Evolutionary conservation across 2,329 filamentous ascomycete species (phyloP).

Genomic region (Byssochlamys sp.): DNA sequence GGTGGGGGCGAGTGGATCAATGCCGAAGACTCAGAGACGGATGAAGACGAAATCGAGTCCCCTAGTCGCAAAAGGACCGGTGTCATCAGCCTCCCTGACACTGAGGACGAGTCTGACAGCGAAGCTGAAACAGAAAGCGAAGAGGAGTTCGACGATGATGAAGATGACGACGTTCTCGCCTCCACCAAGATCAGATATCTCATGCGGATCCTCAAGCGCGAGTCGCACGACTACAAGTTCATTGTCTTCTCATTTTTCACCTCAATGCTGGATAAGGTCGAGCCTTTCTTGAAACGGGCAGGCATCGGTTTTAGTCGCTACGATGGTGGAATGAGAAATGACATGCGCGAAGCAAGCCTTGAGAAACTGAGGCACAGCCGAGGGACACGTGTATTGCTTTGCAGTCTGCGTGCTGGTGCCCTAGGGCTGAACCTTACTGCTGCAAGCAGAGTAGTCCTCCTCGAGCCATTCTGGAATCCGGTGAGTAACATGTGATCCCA

Average conservation of each 20-base stretch:
- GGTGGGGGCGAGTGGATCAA: conserved; percentile 72
- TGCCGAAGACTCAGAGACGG: conserved; percentile 57
- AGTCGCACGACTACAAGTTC: conserved; percentile 78
- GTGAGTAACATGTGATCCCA: conserved; percentile 37
- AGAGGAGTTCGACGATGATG: conserved; percentile 31
- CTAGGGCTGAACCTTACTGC: conserved; percentile 90
- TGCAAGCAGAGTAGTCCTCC: conserved; percentile 81
- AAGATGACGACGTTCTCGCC: conserved; percentile 36
- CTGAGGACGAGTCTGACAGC: conserved; percentile 33
- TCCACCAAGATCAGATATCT: conserved; percentile 91
- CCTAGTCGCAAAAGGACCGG: conserved; percentile 11
- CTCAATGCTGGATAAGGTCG: conserved; percentile 91
- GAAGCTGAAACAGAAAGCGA: conserved; percentile 23
- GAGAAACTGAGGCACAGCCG: conserved; percentile 64
- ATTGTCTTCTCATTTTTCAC: conserved; percentile 99
- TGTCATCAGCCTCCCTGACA: conserved; percentile 10
- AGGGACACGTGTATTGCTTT: conserved; percentile 72
- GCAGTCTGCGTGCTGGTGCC: conserved; percentile 86
- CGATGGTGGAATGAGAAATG: conserved; percentile 90
- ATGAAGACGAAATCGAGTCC: conserved; percentile 22
- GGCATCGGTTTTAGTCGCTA: conserved; percentile 77
- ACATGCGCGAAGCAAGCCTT: conserved; percentile 78
- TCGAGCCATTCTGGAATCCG: conserved; percentile 98
- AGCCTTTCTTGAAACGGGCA: conserved; percentile 72
- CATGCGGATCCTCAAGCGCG: conserved; percentile 66